Evolutionary conservation across 495 filamentous ascomycete genomes (phyloP), one percentile per base, ranked within the genome.

Genomic region (Aspergillus taichungensis): DNA sequence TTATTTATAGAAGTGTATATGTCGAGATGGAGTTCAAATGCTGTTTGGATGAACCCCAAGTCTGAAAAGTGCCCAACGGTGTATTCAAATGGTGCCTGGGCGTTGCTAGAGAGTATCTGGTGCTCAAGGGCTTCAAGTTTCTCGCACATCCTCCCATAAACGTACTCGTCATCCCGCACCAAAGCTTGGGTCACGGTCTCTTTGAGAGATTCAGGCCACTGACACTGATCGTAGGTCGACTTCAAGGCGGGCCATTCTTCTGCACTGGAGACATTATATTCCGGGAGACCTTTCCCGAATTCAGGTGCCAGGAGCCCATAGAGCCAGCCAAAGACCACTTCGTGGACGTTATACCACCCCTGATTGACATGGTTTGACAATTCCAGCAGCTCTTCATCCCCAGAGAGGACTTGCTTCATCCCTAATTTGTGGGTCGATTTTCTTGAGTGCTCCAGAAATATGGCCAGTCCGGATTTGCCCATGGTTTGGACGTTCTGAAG

Each of bases 11-110:
- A 71, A 31, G 84, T 80, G 53, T 85, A 94, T 6, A 89, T 71
- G 45, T 96, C 91, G 2, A 98, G 70, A 54, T 96, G 88, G 7
- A 99, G 69, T 60, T 99, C 92, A 48, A 88, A 90, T 1, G 94
- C 68, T 42, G 82, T 81, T 53, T 96, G 78, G 1, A 82, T 71
- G 58, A 91, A 77, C n/a, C 77, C 69, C 29, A 64, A 42, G n/a
- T 61, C 37, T 9, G 50, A 56, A 35, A 60, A 52, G 42, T 66
- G 45, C 18, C 43, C 54, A 5, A 46, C 7, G 2, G 53, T 51
- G 38, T 69, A 73, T 24, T 50, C 41, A 36, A 61, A 67, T 18
- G 38, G 48, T 33, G 29, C 7, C 18, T 42, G 57, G 36, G 31
- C 7, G 12, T 24, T 41, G 7, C 42, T 42, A 18, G 62, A 37